Percentiles rank a stretch among this genome's conserved stretches.
These are phyloP conservation scores for Rhinocladiella similis DNA, from an alignment of 2,329 filamentous ascomycete genomes.

Conservation along the genomic window DNA sequence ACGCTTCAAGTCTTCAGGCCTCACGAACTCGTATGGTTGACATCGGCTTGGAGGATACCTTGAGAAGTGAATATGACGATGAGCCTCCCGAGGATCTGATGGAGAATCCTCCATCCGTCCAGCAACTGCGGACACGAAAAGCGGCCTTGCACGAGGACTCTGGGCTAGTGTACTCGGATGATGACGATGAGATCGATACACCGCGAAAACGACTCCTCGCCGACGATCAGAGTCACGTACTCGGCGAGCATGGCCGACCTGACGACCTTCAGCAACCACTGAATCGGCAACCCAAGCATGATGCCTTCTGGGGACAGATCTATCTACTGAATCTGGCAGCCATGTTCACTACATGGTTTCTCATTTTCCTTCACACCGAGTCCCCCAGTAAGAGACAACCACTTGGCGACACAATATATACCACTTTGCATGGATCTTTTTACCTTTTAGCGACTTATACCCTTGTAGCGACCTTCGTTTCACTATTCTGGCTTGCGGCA, in stretches of 20 bases:
- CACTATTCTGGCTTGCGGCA: slow-evolving; percentile 84
- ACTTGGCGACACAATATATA: slow-evolving; percentile 92
- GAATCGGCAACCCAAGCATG: slow-evolving; percentile 74
- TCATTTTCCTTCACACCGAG: slow-evolving; percentile 87
- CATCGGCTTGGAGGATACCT: slow-evolving; percentile 73
- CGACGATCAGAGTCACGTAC: slow-evolving; percentile 49
- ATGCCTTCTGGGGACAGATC: slow-evolving; percentile 87
- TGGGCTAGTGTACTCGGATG: slow-evolving; percentile 39
- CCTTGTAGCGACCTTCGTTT: slow-evolving; percentile 82
- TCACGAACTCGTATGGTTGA: slow-evolving; percentile 68
- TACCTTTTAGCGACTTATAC: slow-evolving; percentile 90
- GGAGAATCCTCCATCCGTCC: slow-evolving; percentile 57
- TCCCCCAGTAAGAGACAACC: slow-evolving; percentile 66
- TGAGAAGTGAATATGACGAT: slow-evolving; percentile 47
- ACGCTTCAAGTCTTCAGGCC: slow-evolving; percentile 56
- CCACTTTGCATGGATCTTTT: slow-evolving; percentile 80
- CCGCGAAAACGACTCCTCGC: slow-evolving; percentile 33
- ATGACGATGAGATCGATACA: slow-evolving; percentile 51
- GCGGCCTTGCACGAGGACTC: slow-evolving; percentile 36
- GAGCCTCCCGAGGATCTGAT: slow-evolving; percentile 45
- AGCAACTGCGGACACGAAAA: slow-evolving; percentile 54
- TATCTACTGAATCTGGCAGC: slow-evolving; percentile 83
- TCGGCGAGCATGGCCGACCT: slow-evolving; percentile 53
- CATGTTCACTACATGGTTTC: slow-evolving; percentile 82
- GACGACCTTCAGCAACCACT: slow-evolving; percentile 59